Evolutionary conservation across 2,329 filamentous ascomycete genomes (phyloP).

Genomic region (Fusarium hostae): DNA sequence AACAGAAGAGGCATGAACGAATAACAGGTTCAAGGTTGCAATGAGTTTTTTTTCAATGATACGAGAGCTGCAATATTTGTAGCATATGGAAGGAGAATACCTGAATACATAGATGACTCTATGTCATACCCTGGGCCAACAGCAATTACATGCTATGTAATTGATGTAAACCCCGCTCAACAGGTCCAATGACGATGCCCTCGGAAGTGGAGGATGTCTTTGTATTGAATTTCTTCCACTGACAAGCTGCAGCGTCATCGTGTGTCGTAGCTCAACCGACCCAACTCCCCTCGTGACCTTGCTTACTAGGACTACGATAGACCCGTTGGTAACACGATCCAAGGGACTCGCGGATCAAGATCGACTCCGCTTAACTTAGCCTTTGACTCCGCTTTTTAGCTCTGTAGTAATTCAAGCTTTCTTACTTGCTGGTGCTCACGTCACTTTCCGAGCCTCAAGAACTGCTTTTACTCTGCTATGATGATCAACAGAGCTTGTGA

Average conservation of each 20-base stretch:
- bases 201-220: conserved; percentile 8
- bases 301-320: conserved; percentile 18
- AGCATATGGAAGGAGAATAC: neutral
- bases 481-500: conserved; percentile 5
- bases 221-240: neutral
- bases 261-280: conserved; percentile 23
- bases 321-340: conserved; percentile 13
- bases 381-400: conserved; percentile 20
- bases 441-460: conserved; percentile 26
- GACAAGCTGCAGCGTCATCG: conserved; percentile 33
- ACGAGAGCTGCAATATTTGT: neutral
- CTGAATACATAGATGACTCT: neutral
- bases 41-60: neutral
- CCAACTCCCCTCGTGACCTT: conserved; percentile 29
- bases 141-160: neutral
- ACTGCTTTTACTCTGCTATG: neutral
- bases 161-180: conserved; percentile 19
- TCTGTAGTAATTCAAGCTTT: conserved; percentile 15
- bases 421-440: conserved; percentile 19
- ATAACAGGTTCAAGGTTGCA: conserved; percentile 11
- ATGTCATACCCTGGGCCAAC: neutral
- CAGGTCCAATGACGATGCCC: conserved; percentile 17
- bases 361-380: conserved; percentile 17
- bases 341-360: conserved; percentile 36
- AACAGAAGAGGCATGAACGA: conserved; percentile 9